phyloP scores from a whole-genome alignment of 306 rosid species.

The Prunus dulcis region DNA sequence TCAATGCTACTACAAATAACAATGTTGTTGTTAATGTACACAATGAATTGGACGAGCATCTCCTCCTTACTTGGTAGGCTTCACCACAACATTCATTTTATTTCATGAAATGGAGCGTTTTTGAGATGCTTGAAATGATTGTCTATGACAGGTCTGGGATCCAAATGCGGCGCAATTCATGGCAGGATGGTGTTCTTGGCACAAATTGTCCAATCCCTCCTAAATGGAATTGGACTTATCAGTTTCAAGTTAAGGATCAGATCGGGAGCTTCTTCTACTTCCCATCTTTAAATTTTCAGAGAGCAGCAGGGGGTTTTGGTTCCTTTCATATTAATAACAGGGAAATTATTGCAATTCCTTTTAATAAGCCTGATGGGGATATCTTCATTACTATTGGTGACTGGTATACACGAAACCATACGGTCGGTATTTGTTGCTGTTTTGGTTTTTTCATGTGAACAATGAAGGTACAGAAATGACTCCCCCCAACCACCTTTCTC shows the following conservation, averaged over 20 bases:
- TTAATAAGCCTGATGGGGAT: constrained; percentile 68
- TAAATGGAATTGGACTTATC: constrained; percentile 85
- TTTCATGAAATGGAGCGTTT: background rate
- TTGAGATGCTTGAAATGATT: constrained; percentile 13
- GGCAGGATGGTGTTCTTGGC: constrained; percentile 91
- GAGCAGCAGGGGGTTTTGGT: constrained; percentile 92
- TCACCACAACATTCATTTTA: constrained; percentile 5
- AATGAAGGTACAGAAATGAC: background rate
- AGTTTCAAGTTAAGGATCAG: constrained; percentile 95
- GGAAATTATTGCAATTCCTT: constrained; percentile 53
- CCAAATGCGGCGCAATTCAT: constrained; percentile 73
- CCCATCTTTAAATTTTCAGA: constrained; percentile 76
- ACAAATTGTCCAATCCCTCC: constrained; percentile 93
- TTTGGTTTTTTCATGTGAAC: background rate
- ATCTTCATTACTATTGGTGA: constrained; percentile 72
- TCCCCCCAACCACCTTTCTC: background rate
- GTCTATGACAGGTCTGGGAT: constrained; percentile 65
- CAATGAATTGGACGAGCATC: constrained; percentile 69
- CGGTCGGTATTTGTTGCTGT: constrained; percentile 42
- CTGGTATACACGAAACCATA: constrained; percentile 67
- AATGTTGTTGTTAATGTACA: constrained; percentile 58
- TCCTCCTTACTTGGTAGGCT: constrained; percentile 76
- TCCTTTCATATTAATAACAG: constrained; percentile 65
- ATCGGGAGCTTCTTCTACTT: constrained; percentile 90
- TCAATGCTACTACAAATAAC: constrained; percentile 76